phyloP scores from a whole-genome alignment of 805 yeast genomes.

The Priceomyces haplophilus region DNA sequence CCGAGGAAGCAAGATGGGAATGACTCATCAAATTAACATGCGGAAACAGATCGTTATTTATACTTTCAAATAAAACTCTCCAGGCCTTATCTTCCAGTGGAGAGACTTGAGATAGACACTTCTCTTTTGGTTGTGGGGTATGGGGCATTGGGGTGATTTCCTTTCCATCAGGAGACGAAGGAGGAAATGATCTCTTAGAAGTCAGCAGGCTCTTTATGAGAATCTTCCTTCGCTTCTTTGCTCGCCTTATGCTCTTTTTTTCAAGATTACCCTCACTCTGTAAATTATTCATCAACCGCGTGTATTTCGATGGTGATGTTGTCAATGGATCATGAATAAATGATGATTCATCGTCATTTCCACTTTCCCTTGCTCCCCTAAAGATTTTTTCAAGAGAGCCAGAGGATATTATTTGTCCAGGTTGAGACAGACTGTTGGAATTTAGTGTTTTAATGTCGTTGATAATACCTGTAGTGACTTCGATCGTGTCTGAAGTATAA shows the following conservation, averaged over 20 bases:
- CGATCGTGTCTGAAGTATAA: neutral
- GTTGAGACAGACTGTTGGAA: neutral
- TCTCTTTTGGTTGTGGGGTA: neutral
- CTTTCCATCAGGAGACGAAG: neutral
- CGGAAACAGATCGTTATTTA: constrained; percentile 6
- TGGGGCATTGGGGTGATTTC: neutral
- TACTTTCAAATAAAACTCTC: constrained; percentile 15
- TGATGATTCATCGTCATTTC: neutral
- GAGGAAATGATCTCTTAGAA: neutral
- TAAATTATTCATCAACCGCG: constrained; percentile 6
- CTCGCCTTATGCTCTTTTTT: neutral
- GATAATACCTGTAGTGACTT: neutral
- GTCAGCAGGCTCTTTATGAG: too few relatives aligned
- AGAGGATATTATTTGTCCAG: neutral
- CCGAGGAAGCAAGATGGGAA: neutral
- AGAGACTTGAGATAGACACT: neutral
- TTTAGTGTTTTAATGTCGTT: neutral
- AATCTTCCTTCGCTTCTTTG: constrained; percentile 2
- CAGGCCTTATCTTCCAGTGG: constrained; percentile 13
- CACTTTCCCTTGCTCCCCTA: neutral
- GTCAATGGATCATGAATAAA: constrained; percentile 11
- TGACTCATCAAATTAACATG: neutral
- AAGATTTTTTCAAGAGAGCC: neutral
- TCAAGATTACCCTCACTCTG: neutral
- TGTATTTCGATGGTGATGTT: constrained; percentile 17